A percentile compares a stretch with the other conserved stretches of the same genome.
Evolutionary conservation across 495 filamentous ascomycete genomes (phyloP).

Genomic region (Lasiosphaeris hirsuta): DNA sequence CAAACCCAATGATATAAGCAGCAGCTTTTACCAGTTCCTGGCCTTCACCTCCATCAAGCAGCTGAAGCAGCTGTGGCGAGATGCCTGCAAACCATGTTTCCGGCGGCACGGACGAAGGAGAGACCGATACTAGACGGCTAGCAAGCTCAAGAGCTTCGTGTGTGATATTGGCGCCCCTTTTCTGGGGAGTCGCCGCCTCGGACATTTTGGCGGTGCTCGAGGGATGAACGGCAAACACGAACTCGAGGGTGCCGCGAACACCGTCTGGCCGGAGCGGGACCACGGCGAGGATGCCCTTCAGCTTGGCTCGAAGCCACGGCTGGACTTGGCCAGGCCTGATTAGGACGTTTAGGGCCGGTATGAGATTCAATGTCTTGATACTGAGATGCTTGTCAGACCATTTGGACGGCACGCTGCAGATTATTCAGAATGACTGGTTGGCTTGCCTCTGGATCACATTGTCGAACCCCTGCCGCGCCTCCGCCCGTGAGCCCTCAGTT

Average conservation of each 20-base stretch:
- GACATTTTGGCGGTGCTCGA: conserved; percentile 37
- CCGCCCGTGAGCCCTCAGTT: conserved; percentile 24
- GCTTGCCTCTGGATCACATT: conserved; percentile 42
- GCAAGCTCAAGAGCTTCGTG: conserved; percentile 69
- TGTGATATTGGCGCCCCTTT: conserved; percentile 62
- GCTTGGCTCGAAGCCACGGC: conserved; percentile 47
- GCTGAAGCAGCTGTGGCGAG: conserved; percentile 60
- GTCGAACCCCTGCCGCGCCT: conserved; percentile 37
- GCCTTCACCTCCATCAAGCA: conserved; percentile 65
- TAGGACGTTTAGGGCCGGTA: conserved; percentile 46
- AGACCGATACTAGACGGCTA: conserved; percentile 58
- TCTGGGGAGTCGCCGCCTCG: conserved; percentile 40
- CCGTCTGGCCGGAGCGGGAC: conserved; percentile 65
- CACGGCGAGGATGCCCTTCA: conserved; percentile 56
- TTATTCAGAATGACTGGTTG: not conserved
- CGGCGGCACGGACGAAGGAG: conserved; percentile 56
- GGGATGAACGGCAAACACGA: conserved; percentile 61
- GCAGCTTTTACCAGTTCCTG: conserved; percentile 63
- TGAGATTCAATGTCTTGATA: conserved; percentile 40
- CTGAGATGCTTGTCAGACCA: conserved; percentile 36
- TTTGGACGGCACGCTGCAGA: not conserved
- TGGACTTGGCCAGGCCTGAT: conserved; percentile 42
- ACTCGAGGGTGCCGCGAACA: conserved; percentile 66
- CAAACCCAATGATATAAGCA: conserved; percentile 70
- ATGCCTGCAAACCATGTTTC: conserved; percentile 60